Base-by-base conservation (phyloP, 2,329 filamentous ascomycete genomes). In the Verticillium tricorpus region DNA sequence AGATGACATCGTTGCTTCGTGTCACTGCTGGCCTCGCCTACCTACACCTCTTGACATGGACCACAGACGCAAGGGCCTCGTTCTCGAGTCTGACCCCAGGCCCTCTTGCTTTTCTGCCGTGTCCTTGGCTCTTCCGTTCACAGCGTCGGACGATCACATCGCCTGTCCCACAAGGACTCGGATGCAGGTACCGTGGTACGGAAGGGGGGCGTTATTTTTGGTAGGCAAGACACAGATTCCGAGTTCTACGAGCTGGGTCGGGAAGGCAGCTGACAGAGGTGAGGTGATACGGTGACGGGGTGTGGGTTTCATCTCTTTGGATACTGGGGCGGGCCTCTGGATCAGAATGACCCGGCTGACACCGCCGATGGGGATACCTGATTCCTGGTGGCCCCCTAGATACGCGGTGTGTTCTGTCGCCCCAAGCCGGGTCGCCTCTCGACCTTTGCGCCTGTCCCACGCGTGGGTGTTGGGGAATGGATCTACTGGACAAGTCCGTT, bases 401-500 rank as follows among this genome's bases (percentile, higher is more conserved):
- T 35, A 35, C 14, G 34, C 9, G 28, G 14, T 14, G 6, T 11
- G 34, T 35, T 14, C 34, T 14, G 34, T 14, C 14, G 34, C 14
- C 34, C 34, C 14, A 14, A 9, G 28, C 14, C 34, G 9, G 34
- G 34, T 35, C 14, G 14, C 34, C 34, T 35, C 34, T 35, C 9
- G 34, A 11, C 7, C 1, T 11, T 35, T 9, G 9, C 14, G 34
- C 5, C 9, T 35, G 3, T 35, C 9, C 34, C 14, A 14, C 34
- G 34, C 15, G 39, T 7, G 11, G 40, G n/a, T 50, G 19, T 50
- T n/a, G 39, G 39, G 28, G 6, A 28, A 28, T 45, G 39, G 3
- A 19, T 12, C 19, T 50, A 22, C 40, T 22, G 25, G 25, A 58
- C 60, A 71, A 89, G 74, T 58, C 85, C 85, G 74, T 92, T 81